Percentiles rank a stretch among this genome's conserved stretches.
These are phyloP conservation scores for Stereocaulon alpinum DNA, from an alignment of 495 filamentous ascomycete genomes.

Conservation along the genomic window DNA sequence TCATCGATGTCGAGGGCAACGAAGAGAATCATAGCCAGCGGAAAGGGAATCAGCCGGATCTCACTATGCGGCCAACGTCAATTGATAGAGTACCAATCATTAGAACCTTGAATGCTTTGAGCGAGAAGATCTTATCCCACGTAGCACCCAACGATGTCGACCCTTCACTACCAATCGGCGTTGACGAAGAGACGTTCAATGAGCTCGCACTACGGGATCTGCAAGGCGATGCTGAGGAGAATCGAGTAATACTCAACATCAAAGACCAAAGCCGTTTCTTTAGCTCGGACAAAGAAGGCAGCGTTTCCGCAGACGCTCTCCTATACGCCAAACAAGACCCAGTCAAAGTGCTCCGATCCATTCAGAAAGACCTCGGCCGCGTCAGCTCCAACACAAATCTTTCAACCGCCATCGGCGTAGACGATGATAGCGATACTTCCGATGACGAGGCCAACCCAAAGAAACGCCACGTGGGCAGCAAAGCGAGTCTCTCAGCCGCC, in stretches of 20 bases:
- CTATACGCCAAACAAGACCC: slow-evolving; percentile 59
- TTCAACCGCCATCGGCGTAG: slow-evolving; percentile 45
- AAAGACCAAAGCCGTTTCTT: slow-evolving; percentile 78
- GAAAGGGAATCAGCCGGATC: slow-evolving; percentile 73
- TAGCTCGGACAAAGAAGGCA: slow-evolving; percentile 45
- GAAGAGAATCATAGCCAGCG: slow-evolving; percentile 75
- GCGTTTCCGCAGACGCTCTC: slow-evolving; percentile 43
- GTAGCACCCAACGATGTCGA: slow-evolving; percentile 68
- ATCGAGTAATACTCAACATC: slow-evolving; percentile 73
- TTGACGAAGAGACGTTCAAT: slow-evolving; percentile 66
- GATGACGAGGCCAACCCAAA: slow-evolving; percentile 47
- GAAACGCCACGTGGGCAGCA: slow-evolving; percentile 46
- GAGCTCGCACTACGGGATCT: slow-evolving; percentile 75
- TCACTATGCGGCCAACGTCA: slow-evolving; percentile 68
- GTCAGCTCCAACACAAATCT: slow-evolving; percentile 43
- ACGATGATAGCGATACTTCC: slow-evolving; percentile 52
- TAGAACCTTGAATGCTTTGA: slow-evolving; percentile 72
- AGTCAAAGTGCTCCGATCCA: slow-evolving; percentile 47
- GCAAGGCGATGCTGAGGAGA: slow-evolving; percentile 57
- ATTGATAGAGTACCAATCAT: slow-evolving; percentile 68
- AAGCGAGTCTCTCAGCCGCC: slow-evolving; percentile 38
- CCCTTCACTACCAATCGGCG: slow-evolving; percentile 48
- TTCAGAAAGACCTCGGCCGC: slow-evolving; percentile 51
- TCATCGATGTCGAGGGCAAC: slow-evolving; percentile 86
- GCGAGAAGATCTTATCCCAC: slow-evolving; percentile 81